Conservation (phyloP, 2,329 filamentous ascomycete genomes). For the Penicillium nordicum region DNA sequence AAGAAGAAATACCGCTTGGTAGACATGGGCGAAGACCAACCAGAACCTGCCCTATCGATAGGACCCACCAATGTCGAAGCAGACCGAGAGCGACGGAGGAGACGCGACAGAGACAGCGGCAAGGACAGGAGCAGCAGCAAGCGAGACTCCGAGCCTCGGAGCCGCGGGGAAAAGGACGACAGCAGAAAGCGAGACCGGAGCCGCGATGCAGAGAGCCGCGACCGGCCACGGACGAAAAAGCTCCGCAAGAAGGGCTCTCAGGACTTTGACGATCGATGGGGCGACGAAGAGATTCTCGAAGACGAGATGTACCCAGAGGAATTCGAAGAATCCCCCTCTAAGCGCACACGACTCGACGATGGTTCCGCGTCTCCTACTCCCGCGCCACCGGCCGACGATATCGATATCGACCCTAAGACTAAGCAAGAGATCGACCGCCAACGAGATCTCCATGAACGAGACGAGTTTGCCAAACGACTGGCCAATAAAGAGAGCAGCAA, state of each 20-base stretch:
- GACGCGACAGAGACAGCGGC: conserved; percentile 21
- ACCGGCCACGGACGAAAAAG: conserved; percentile 50
- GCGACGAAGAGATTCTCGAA: conserved; percentile 61
- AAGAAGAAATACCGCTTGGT: conserved; percentile 54
- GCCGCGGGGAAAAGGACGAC: conserved; percentile 35
- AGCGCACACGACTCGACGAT: conserved; percentile 66
- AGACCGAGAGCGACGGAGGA: conserved; percentile 32
- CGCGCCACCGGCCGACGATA: conserved; percentile 42
- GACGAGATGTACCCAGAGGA: conserved; percentile 48
- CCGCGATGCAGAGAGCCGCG: conserved; percentile 35
- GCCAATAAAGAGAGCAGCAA: conserved; percentile 67
- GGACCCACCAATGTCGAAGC: conserved; percentile 35
- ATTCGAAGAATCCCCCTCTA: conserved; percentile 66
- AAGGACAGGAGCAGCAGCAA: conserved; percentile 23
- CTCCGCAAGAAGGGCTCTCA: conserved; percentile 49
- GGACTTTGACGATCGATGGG: conserved; percentile 76
- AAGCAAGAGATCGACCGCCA: conserved; percentile 57
- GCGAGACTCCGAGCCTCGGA: conserved; percentile 17
- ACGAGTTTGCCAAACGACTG: conserved; percentile 74
- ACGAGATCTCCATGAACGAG: conserved; percentile 69
- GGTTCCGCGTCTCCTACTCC: conserved; percentile 36
- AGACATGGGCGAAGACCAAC: conserved; percentile 51
- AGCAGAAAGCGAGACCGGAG: conserved; percentile 40
- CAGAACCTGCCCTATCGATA: conserved; percentile 28
- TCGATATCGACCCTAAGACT: conserved; percentile 55